Evolutionary conservation across 1,284 basidiomycete genomes (phyloP).

Genomic region (Heterobasidion irregulare): DNA sequence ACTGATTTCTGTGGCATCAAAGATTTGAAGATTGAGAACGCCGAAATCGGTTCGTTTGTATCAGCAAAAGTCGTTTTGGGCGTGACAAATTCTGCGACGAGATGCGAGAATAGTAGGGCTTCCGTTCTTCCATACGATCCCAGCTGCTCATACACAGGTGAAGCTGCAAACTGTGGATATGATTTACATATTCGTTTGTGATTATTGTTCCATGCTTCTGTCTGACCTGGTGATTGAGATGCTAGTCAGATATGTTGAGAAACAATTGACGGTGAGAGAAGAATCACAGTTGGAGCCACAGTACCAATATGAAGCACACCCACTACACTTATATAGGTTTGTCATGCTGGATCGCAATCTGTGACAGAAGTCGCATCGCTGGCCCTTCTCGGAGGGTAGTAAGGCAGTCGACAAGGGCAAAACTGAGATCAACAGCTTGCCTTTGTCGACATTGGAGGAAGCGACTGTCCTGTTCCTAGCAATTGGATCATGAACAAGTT

Average conservation of each 20-base stretch:
- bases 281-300: constrained; percentile 49
- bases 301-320: constrained; percentile 65
- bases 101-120: constrained; percentile 52
- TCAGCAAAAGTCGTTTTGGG: constrained; percentile 11
- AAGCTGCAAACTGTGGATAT: constrained; percentile 36
- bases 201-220: constrained; percentile 50
- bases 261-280: neutral
- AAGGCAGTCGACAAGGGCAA: neutral
- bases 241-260: neutral
- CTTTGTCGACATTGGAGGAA: neutral
- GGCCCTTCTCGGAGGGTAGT: constrained; percentile 16
- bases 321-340: constrained; percentile 40
- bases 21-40: constrained; percentile 17
- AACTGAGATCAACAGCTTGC: neutral
- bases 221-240: constrained; percentile 36
- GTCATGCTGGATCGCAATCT: constrained; percentile 18
- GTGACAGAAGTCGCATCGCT: constrained; percentile 59
- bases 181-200: constrained; percentile 60
- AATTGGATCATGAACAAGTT: neutral
- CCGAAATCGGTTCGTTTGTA: constrained; percentile 45
- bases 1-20: neutral
- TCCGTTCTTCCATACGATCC: constrained; percentile 48
- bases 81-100: constrained; percentile 31
- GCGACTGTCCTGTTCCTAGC: neutral
- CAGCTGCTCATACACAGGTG: constrained; percentile 37